Percentiles rank a stretch among this genome's conserved stretches.
phyloP scores from a whole-genome alignment of 2,329 filamentous ascomycete genomes.

The Aureobasidium sp. region DNA sequence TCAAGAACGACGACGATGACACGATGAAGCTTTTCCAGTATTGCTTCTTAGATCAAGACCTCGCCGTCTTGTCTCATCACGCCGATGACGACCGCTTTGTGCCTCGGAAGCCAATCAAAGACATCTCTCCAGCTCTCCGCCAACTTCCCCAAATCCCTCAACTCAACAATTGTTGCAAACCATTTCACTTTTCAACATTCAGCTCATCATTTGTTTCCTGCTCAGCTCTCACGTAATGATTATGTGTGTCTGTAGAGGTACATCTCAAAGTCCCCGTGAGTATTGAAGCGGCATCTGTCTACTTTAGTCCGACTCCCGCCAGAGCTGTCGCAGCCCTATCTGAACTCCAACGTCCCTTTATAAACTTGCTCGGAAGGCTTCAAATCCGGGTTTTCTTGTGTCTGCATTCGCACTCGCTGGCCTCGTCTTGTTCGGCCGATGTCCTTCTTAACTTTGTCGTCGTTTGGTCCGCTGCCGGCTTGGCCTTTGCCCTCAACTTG shows the following conservation, averaged over 20 bases:
- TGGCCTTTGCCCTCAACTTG: too few species aligned
- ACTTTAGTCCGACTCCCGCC: background rate
- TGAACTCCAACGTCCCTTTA: too few species aligned
- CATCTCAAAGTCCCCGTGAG: background rate
- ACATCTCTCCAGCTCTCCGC: background rate
- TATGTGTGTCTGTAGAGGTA: background rate
- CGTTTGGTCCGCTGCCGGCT: too few species aligned
- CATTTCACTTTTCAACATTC: slow-evolving; percentile 4
- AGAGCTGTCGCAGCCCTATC: too few species aligned
- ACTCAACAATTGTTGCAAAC: background rate
- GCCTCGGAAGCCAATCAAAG: background rate
- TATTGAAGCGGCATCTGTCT: background rate
- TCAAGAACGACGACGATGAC: background rate
- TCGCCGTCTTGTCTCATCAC: background rate
- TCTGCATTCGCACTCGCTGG: too few species aligned
- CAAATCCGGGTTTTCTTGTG: too few species aligned
- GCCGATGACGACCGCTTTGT: background rate
- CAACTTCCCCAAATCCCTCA: background rate
- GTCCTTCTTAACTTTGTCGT: too few species aligned
- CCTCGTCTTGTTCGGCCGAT: too few species aligned
- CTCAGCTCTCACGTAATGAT: background rate
- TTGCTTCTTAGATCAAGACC: background rate
- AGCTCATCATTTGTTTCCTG: too few species aligned
- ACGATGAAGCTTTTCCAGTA: background rate
- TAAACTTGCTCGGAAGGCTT: too few species aligned